Percentiles rank a stretch among this genome's conserved stretches.
These are phyloP conservation scores for Ceratocystis papillata DNA, from an alignment of 2,329 filamentous ascomycete species.

Conservation along the genomic window DNA sequence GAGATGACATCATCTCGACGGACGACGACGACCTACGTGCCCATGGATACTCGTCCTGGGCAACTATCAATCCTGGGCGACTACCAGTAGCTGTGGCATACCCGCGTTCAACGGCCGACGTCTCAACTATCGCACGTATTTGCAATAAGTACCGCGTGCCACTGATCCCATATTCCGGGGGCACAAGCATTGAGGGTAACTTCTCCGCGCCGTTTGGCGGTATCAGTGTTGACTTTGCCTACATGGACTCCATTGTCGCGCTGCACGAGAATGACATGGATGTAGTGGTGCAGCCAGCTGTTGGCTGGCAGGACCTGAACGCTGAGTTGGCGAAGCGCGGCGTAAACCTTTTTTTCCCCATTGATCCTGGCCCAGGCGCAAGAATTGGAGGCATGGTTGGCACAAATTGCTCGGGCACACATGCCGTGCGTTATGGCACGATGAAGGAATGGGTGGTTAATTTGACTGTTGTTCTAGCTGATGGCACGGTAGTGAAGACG, in stretches of 20 bases:
- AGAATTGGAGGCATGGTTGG: slow-evolving; percentile 78
- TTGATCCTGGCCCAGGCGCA: slow-evolving; percentile 66
- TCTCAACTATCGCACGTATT: slow-evolving; percentile 50
- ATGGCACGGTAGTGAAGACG: slow-evolving; percentile 71
- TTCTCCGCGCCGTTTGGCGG: slow-evolving; percentile 80
- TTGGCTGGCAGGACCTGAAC: slow-evolving; percentile 88
- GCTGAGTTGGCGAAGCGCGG: slow-evolving; percentile 55
- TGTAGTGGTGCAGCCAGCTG: slow-evolving; percentile 78
- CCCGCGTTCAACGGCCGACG: slow-evolving; percentile 49
- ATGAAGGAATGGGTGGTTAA: slow-evolving; percentile 87
- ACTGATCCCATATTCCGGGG: slow-evolving; percentile 78
- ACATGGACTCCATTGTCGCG: slow-evolving; percentile 72
- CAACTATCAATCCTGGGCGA: slow-evolving; percentile 48
- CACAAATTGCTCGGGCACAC: slow-evolving; percentile 67
- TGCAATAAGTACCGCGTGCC: slow-evolving; percentile 73
- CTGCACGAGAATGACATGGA: slow-evolving; percentile 86
- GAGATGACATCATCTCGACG: slow-evolving; percentile 49
- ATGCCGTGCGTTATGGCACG: slow-evolving; percentile 69
- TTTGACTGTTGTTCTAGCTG: slow-evolving; percentile 66
- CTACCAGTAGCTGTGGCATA: slow-evolving; percentile 56
- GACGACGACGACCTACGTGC: slow-evolving; percentile 51
- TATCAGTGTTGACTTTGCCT: slow-evolving; percentile 77
- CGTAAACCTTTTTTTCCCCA: slow-evolving; percentile 76
- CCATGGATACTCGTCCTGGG: slow-evolving; percentile 60
- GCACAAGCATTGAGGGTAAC: slow-evolving; percentile 78